Base-by-base conservation (phyloP, 2,329 filamentous ascomycete genomes). In the Ceratocystiopsis minuta region DNA sequence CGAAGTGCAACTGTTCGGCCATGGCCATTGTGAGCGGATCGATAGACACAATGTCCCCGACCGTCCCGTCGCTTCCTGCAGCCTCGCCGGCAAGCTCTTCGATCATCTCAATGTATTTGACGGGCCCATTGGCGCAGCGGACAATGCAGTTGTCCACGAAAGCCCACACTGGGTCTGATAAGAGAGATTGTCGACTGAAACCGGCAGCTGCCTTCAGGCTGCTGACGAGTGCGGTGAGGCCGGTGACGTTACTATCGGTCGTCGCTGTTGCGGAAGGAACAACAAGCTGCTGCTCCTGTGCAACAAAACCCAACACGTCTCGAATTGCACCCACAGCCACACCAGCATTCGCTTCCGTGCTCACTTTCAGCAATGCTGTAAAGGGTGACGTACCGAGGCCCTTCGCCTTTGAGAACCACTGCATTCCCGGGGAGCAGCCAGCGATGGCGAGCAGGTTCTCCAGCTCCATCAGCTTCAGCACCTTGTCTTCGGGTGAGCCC, bases 111-210 rank as follows among this genome's bases (percentile, higher is more conserved):
- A 90, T 74, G 52, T 94, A 88, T 54, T 85, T 92, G 53, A 92
- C 78, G 0, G 85, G 81, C 18, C 79, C 78, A 3, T 63, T 76
- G 15, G 78, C 77, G 50, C 83, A 82, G 18, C 87, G 74, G 28
- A 74, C 75, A 41, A 83, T 66, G 56, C 84, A 92, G 47, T 92
- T 86, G 53, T 95, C 87, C 20, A 95, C 57, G 53, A 90, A 92
- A 0, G 64, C 57, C 60, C 81, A 80, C 1, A 86, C 54, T 0
- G 54, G 50, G 14, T 62, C 57, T 2, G 41, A 40, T 49, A 67
- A 57, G 13, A 57, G 55, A 45, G 49, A 67, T 57, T 14, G 56
- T 55, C 45, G 45, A 41, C 28, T 36, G 48, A 13, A 55, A 37
- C 4, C 11, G 9, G 46, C 61, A 10, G 9, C 11, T 10, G 24